Evolutionary conservation across 768 basidiomycete species (phyloP).

Genomic region (Cyathus striatus): DNA sequence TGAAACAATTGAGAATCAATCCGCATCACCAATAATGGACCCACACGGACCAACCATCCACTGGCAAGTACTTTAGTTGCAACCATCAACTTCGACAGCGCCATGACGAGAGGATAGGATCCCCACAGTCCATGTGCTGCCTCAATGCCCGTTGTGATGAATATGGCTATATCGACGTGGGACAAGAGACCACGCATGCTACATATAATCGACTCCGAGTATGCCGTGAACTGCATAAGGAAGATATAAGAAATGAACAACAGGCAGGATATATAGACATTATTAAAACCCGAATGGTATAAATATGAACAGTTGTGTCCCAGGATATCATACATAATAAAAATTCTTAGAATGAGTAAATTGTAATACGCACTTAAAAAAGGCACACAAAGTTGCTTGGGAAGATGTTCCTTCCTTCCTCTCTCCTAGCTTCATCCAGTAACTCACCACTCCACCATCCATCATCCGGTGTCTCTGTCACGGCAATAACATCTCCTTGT

Average conservation of each 20-base stretch:
- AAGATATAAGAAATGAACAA: too few species aligned
- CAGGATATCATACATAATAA: not conserved
- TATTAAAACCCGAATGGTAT: not conserved
- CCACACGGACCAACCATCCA: not conserved
- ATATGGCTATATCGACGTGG: not conserved
- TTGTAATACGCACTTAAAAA: constrained; percentile 36
- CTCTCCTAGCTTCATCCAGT: constrained; percentile 66
- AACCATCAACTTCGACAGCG: too few species aligned
- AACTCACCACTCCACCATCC: constrained; percentile 97
- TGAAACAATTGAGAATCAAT: not conserved
- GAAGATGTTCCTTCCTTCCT: constrained; percentile 72
- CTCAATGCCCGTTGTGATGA: too few species aligned
- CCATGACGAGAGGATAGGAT: too few species aligned
- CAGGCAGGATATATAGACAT: too few species aligned
- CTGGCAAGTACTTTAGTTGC: too few species aligned
- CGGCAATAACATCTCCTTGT: constrained; percentile 92
- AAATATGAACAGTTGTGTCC: not conserved
- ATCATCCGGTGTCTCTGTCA: constrained; percentile 90
- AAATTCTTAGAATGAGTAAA: not conserved
- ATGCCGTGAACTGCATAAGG: too few species aligned
- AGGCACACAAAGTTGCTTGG: constrained; percentile 85
- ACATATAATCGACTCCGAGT: not conserved
- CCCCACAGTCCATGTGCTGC: too few species aligned
- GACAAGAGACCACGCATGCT: not conserved
- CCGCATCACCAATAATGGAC: not conserved